Base-by-base conservation (phyloP, 768 basidiomycete genomes). In the Roridomyces roridus region DNA sequence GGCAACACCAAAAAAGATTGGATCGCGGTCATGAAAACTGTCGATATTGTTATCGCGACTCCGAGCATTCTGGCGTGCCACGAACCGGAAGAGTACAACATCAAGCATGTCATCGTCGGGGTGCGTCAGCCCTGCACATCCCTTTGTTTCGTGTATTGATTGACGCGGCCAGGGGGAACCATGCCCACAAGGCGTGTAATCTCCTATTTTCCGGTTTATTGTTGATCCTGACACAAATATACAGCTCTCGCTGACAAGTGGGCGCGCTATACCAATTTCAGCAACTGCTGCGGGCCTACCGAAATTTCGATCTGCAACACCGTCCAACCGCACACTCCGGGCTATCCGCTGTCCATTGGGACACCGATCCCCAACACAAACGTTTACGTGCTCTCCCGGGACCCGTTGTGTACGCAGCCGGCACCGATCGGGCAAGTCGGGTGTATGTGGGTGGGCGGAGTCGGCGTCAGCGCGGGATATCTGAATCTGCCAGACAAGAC, bases 251-350 rank as follows among this genome's bases (percentile, higher is more conserved):
- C 61, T 6, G 61, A 63, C 55, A 63, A 63, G 53, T 63, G 61
- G 61, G 61, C 61, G 4, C 45, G 49, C 34, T 59, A 39, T 28
- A 63, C 61, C 3, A 63, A 63, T 24, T 79, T 77, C 65, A 73
- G 69, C 65, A 79, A 78, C 64, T 70, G 72, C 60, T 80, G 78
- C 53, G 79, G 79, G 31, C 79, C 78, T 17, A 80, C 79, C 21
- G 79, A 80, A 69, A 75, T 76, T 52, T 77, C 77, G 2, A 79
- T 81, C 46, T 74, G 77, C n/a, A 81, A 81, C 59, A 81, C 79
- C 4, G 69, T 74, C 17, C 77, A 77, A 51, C 69, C 68, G 5
- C 78, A 79, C 63, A 67, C 62, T 1, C 57, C 69, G 0, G 76
- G 75, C 0, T 63, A 64, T 26, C 67, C 72, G 15, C 55, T 79